These are phyloP conservation scores for Mucor indicus DNA, from an alignment of 371 early-diverging fungal genomes.

Conservation along the genomic window DNA sequence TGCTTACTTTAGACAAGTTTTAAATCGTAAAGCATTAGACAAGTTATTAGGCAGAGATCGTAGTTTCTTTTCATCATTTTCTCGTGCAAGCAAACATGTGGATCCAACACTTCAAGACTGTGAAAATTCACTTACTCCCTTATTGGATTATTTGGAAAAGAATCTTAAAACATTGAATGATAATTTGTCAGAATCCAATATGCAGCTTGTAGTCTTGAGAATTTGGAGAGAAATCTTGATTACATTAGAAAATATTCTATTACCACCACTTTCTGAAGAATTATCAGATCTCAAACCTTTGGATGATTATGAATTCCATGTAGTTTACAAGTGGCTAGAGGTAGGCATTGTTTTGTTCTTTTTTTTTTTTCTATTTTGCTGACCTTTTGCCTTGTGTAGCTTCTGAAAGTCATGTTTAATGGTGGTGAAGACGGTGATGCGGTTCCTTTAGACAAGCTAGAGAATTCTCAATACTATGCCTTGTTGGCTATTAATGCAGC, in stretches of 20 bases:
- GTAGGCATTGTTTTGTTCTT: slow-evolving; percentile 26
- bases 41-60: slow-evolving; percentile 42
- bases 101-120: slow-evolving; percentile 65
- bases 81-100: slow-evolving; percentile 26
- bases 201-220: slow-evolving; percentile 74
- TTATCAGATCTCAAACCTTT: slow-evolving; percentile 60
- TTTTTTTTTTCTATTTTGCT: background rate
- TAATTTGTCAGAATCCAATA: slow-evolving; percentile 74
- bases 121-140: slow-evolving; percentile 68
- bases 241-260: slow-evolving; percentile 67
- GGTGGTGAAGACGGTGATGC: slow-evolving; percentile 87
- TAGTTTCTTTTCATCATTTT: slow-evolving; percentile 42
- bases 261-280: slow-evolving; percentile 79
- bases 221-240: slow-evolving; percentile 87
- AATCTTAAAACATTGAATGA: slow-evolving; percentile 78
- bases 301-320: slow-evolving; percentile 67
- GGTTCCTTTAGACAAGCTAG: slow-evolving; percentile 69
- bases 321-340: slow-evolving; percentile 74
- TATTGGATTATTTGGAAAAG: slow-evolving; percentile 87
- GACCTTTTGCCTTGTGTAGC: slow-evolving; percentile 27
- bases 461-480: slow-evolving; percentile 72
- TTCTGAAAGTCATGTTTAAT: slow-evolving; percentile 82
- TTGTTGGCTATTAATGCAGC: slow-evolving; percentile 59
- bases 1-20: slow-evolving; percentile 57
- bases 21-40: slow-evolving; percentile 40